phyloP scores from a whole-genome alignment of 306 rosid genomes.

The Ormosia semicastrata region DNA sequence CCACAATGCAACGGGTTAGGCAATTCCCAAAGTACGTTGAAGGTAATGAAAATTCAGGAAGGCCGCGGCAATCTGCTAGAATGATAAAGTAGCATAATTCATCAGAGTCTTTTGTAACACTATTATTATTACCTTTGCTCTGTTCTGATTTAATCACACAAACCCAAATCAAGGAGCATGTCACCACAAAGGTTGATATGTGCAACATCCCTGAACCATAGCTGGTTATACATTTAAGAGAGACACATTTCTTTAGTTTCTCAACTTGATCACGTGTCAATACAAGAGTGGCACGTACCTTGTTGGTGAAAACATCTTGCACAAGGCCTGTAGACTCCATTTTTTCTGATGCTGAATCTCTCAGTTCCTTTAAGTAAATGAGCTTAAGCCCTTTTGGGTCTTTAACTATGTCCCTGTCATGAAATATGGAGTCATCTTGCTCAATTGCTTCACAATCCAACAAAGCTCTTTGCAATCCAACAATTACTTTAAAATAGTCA shows the following conservation, averaged over 20 bases:
- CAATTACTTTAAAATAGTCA: no score
- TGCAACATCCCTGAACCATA: not conserved
- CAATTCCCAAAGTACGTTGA: conserved; percentile 48
- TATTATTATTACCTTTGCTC: not conserved
- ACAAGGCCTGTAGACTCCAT: not conserved
- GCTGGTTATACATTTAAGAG: not conserved
- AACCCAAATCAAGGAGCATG: conserved; percentile 38
- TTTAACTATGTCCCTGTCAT: not conserved
- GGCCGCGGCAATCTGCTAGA: conserved; percentile 48
- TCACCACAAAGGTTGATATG: conserved; percentile 36
- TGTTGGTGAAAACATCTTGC: not conserved
- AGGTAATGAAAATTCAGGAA: conserved; percentile 29
- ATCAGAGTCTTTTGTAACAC: not conserved
- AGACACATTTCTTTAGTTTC: not conserved
- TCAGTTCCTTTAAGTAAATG: not conserved
- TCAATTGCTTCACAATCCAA: no score
- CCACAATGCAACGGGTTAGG: not conserved
- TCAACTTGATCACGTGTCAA: not conserved
- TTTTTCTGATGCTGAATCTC: not conserved
- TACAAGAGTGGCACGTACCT: conserved; percentile 9
- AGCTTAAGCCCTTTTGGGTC: not conserved
- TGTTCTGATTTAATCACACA: conserved; percentile 20
- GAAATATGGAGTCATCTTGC: no score
- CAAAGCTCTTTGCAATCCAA: no score
- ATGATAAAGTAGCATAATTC: conserved; percentile 19